Percentiles rank a stretch among this genome's conserved stretches.
Conservation (phyloP, 116 monocot genomes). For the Papilionanthe hybrid region DNA sequence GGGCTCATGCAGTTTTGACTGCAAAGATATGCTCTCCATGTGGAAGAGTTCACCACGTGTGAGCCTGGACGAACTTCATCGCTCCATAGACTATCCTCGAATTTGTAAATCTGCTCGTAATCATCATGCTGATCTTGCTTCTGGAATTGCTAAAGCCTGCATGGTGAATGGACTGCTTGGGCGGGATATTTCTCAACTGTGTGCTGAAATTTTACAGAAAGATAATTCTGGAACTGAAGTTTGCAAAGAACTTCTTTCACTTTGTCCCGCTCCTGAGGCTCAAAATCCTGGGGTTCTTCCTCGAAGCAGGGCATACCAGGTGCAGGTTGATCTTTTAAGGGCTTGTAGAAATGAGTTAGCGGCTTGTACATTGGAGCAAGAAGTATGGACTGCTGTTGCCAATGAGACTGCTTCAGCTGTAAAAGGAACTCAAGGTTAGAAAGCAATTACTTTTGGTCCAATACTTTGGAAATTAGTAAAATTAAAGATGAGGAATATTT, state of each 20-base stretch:
- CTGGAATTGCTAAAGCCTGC: conserved; percentile 73
- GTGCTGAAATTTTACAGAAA: conserved; percentile 69
- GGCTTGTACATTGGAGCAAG: conserved; percentile 48
- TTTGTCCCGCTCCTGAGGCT: conserved; percentile 28
- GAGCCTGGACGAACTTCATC: conserved; percentile 88
- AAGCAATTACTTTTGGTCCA: background rate
- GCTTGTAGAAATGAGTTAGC: conserved; percentile 67
- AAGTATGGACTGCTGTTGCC: conserved; percentile 78
- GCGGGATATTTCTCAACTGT: conserved; percentile 69
- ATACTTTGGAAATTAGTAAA: background rate
- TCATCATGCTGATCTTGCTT: conserved; percentile 73
- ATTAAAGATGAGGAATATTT: background rate
- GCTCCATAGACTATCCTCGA: conserved; percentile 56
- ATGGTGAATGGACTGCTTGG: conserved; percentile 74
- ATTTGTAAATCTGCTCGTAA: conserved; percentile 54
- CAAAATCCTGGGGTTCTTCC: conserved; percentile 54
- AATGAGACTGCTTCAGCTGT: conserved; percentile 78
- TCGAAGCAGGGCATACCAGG: conserved; percentile 80
- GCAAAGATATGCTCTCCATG: conserved; percentile 33
- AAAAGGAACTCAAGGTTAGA: conserved; percentile 50
- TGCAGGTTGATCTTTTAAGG: conserved; percentile 85
- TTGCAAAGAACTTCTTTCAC: conserved; percentile 63
- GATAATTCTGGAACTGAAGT: conserved; percentile 43
- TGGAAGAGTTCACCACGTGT: conserved; percentile 73
- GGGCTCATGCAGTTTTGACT: conserved; percentile 33